A percentile compares a stretch with the other conserved stretches of the same genome.
These are phyloP conservation scores for Neofusicoccum sp. DNA, from an alignment of 2,329 filamentous ascomycete species.

Conservation along the genomic window DNA sequence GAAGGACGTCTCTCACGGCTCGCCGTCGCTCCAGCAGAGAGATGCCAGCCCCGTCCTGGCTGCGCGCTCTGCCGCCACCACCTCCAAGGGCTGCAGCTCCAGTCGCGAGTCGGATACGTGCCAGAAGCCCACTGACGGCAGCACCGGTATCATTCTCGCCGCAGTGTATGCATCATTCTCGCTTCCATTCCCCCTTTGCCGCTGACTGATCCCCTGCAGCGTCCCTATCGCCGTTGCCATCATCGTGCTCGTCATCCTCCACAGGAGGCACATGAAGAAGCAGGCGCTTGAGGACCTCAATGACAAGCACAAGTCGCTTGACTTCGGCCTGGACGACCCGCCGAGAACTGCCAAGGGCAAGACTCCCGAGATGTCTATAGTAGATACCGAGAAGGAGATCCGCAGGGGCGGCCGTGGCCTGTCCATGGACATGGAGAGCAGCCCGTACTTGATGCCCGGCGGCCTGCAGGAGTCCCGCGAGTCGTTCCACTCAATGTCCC, in stretches of 20 bases:
- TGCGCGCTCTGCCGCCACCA: conserved; percentile 3
- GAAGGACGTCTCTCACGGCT: background rate
- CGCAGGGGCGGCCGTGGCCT: conserved; percentile 47
- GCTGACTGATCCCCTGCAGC: conserved; percentile 45
- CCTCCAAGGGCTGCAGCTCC: conserved; percentile 5
- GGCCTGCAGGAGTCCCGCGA: conserved; percentile 75
- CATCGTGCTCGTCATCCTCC: conserved; percentile 70
- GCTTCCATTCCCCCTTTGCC: background rate
- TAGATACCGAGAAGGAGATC: conserved; percentile 46
- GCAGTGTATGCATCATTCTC: conserved; percentile 30
- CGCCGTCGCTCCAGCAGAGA: background rate
- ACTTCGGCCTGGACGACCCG: conserved; percentile 74
- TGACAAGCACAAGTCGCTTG: conserved; percentile 86
- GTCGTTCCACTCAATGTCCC: conserved; percentile 77
- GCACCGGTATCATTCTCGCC: conserved; percentile 34
- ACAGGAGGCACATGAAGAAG: conserved; percentile 72
- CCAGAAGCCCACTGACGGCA: conserved; percentile 34
- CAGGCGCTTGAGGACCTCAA: conserved; percentile 73
- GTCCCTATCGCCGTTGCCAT: conserved; percentile 71
- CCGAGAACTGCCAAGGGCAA: background rate
- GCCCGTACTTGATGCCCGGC: conserved; percentile 91
- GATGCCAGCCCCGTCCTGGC: conserved; percentile 4
- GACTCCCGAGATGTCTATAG: conserved; percentile 58
- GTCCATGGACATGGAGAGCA: conserved; percentile 67
- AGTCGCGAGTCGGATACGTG: conserved; percentile 30